Base-by-base conservation (phyloP, 352 stramenopile genomes). In the Halophytophthora polymorphica region DNA sequence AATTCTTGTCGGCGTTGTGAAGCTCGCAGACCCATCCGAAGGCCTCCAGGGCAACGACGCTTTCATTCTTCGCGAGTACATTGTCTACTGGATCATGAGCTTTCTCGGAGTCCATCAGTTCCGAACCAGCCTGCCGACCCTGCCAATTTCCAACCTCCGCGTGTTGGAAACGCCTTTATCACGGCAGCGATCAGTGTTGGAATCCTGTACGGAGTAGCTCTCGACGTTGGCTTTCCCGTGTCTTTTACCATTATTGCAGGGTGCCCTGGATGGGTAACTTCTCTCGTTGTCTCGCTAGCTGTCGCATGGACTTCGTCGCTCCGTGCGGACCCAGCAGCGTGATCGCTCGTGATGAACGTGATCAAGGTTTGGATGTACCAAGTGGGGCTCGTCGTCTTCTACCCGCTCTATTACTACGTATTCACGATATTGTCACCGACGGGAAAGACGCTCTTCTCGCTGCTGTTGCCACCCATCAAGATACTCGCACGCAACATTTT, bases 381-480 rank as follows among this genome's bases (percentile, higher is more conserved):
- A 17, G 28, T 51, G 12, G 14, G 31, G 11, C 35, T 56, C n/a
- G 33, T 56, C 22, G 25, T 59, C 34, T 50, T 62, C 42, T 73
- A 73, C 44, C 49, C 64, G 10, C 8, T 42, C 2, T 70, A 58
- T 42, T 63, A 42, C 28, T 58, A 49, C 46, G 36, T 41, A 6
- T 73, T 73, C 39, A 46, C 43, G 21, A 55, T 11, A n/a, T 45
- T 69, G 2, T 42, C 35, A 2, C 28, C 23, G 1, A 18, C 25
- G 1, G 25, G 19, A 2, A 54, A 73, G 25, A 29, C 29, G 11
- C 37, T 17, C 10, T 67, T 73, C n/a, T 38, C 56, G 14, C 17
- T 69, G 3, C 23, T 66, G 11, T 34, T 69, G n/a, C 55, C 64
- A 5, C 3, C 56, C 2, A 49, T 73, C 10, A 73, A 69, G 45